phyloP scores from a whole-genome alignment of 2,329 filamentous ascomycete species.

The Fusarium algeriense region DNA sequence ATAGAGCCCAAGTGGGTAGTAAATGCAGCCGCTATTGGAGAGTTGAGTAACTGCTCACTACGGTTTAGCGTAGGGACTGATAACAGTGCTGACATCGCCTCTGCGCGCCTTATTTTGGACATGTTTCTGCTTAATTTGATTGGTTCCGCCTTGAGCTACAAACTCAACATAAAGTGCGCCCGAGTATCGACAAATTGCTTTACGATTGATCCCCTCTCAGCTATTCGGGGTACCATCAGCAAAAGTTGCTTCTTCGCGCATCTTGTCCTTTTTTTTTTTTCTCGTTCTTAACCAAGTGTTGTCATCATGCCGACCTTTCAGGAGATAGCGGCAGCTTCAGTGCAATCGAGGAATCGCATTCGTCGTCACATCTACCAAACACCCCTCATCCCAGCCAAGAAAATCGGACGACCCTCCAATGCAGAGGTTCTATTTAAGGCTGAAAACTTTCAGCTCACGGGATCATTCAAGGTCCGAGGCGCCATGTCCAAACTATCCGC shows the following conservation, averaged over 20 bases:
- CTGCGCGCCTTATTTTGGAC: background rate
- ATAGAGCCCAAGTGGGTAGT: too few relatives aligned
- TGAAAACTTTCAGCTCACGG: background rate
- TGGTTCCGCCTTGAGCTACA: background rate
- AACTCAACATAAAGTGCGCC: background rate
- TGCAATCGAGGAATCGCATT: background rate
- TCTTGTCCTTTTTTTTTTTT: background rate
- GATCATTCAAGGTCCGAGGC: background rate
- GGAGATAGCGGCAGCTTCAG: background rate
- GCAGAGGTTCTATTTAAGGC: background rate
- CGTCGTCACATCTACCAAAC: constrained; percentile 1
- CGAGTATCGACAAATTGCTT: background rate
- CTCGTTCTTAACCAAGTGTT: too few relatives aligned
- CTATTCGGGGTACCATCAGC: too few relatives aligned
- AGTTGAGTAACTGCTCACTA: too few relatives aligned
- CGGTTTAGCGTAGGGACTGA: background rate
- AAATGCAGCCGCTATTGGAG: too few relatives aligned
- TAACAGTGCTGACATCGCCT: background rate
- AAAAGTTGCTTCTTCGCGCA: background rate
- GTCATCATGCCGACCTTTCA: background rate
- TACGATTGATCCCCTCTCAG: rapidly evolving
- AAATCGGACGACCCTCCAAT: background rate
- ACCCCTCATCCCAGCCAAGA: constrained; percentile 4
- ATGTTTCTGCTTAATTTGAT: background rate
- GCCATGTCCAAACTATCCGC: background rate